A percentile compares a stretch with the other conserved stretches of the same genome.
These are phyloP conservation scores for Phylloporus arenicola DNA, from an alignment of 768 basidiomycete species.

Conservation along the genomic window DNA sequence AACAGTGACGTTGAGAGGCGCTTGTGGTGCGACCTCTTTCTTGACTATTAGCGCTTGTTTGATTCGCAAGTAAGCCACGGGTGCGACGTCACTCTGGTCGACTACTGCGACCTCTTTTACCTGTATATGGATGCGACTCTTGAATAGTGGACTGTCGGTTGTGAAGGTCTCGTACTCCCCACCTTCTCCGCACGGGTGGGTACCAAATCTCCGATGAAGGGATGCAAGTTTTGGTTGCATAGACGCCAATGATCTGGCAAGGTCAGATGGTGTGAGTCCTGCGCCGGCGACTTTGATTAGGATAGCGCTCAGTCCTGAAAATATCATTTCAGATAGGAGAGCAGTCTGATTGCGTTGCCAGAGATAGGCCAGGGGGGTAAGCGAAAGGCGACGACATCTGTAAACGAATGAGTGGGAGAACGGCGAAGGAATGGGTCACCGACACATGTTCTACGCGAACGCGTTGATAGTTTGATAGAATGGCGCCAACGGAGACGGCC, in stretches of 20 bases:
- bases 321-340: slow-evolving; percentile 83
- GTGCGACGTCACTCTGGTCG: slow-evolving; percentile 77
- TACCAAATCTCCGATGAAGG: slow-evolving; percentile 77
- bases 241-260: slow-evolving; percentile 67
- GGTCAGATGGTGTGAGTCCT: slow-evolving; percentile 70
- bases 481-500: slow-evolving; percentile 92
- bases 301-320: slow-evolving; percentile 69
- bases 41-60: slow-evolving; percentile 57
- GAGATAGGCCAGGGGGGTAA: slow-evolving; percentile 81
- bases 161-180: slow-evolving; percentile 97
- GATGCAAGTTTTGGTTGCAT: slow-evolving; percentile 70
- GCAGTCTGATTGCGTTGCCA: slow-evolving; percentile 93
- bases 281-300: slow-evolving; percentile 96
- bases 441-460: slow-evolving; percentile 97
- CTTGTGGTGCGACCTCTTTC: slow-evolving; percentile 37
- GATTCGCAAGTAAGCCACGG: slow-evolving; percentile 87
- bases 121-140: slow-evolving; percentile 62
- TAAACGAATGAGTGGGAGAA: slow-evolving; percentile 2
- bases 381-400: slow-evolving; percentile 74
- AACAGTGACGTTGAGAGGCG: slow-evolving; percentile 23
- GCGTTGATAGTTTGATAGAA: slow-evolving; percentile 95
- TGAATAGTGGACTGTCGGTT: slow-evolving; percentile 85
- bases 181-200: slow-evolving; percentile 95
- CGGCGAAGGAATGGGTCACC: slow-evolving; percentile 20
- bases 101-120: slow-evolving; percentile 71